A percentile compares a stretch with the other conserved stretches of the same genome.
phyloP scores from a whole-genome alignment of 805 yeast species.

The Wickerhamiella musiphila region DNA sequence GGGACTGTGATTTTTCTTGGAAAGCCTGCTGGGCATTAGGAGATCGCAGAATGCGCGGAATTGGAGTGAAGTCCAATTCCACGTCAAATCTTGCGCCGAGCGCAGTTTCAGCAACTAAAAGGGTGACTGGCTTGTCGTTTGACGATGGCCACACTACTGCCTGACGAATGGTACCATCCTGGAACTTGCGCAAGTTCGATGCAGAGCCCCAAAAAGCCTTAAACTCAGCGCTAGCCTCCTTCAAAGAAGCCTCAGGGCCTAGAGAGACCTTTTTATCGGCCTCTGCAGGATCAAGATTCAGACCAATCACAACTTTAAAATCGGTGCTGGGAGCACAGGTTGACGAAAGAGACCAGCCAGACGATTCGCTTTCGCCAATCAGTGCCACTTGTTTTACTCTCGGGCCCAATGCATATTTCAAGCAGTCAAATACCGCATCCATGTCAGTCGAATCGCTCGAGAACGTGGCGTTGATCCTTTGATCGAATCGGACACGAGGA shows the following conservation, averaged over 20 bases:
- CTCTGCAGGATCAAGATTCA: conserved; percentile 51
- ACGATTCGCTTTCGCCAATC: not conserved
- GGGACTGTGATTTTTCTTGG: conserved; percentile 25
- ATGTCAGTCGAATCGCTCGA: not conserved
- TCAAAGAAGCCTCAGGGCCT: conserved; percentile 38
- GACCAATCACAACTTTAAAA: conserved; percentile 37
- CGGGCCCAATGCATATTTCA: conserved; percentile 3
- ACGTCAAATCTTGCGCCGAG: conserved; percentile 42
- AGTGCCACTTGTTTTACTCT: conserved; percentile 2
- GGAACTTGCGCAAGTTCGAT: conserved; percentile 76
- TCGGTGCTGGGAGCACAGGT: conserved; percentile 3
- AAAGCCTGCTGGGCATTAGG: conserved; percentile 8
- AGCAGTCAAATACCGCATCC: too few relatives aligned
- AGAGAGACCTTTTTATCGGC: conserved; percentile 70
- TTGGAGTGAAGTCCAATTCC: conserved; percentile 5
- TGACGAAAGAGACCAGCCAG: conserved; percentile 14
- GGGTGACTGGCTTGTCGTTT: conserved; percentile 41
- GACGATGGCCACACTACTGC: conserved; percentile 63
- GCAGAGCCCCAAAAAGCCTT: conserved; percentile 78
- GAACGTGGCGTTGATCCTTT: conserved; percentile 17
- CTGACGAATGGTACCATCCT: conserved; percentile 79
- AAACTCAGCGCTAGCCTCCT: conserved; percentile 36
- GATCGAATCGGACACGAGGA: conserved; percentile 46
- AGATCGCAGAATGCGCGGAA: not conserved
- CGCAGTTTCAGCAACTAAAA: conserved; percentile 46